Evolutionary conservation across 1,284 basidiomycete genomes (phyloP).

Genomic region (Malassezia brasiliensis): DNA sequence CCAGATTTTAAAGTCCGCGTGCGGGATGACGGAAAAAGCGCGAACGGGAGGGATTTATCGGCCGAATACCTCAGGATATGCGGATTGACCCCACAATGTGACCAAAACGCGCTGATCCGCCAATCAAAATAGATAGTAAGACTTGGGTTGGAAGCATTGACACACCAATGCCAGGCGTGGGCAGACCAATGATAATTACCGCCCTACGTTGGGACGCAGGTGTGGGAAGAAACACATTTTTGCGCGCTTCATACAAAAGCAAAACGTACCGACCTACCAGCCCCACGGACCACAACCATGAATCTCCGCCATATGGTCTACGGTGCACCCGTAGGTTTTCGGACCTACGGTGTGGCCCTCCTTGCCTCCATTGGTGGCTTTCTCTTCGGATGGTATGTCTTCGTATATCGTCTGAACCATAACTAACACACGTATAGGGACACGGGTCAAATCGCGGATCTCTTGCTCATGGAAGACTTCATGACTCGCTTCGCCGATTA

Average conservation of each 20-base stretch:
- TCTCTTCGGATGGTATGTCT: slow-evolving; percentile 55
- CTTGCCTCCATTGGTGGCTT: slow-evolving; percentile 69
- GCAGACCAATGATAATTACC: too few relatives aligned
- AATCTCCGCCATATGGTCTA: slow-evolving; percentile 3
- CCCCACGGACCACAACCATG: background rate
- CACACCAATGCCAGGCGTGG: too few relatives aligned
- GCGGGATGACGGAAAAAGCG: too few relatives aligned
- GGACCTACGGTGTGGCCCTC: slow-evolving; percentile 60
- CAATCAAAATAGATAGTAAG: too few relatives aligned
- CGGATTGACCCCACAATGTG: too few relatives aligned
- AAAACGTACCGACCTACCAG: background rate
- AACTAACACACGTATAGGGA: slow-evolving; percentile 45
- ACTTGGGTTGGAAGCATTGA: too few relatives aligned
- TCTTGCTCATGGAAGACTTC: slow-evolving; percentile 67
- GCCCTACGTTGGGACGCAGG: too few relatives aligned
- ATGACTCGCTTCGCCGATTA: slow-evolving; percentile 55
- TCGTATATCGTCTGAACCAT: background rate
- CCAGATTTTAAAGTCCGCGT: too few relatives aligned
- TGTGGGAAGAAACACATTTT: background rate
- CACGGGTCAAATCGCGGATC: slow-evolving; percentile 68
- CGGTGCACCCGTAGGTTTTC: slow-evolving; percentile 43
- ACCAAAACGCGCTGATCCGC: too few relatives aligned
- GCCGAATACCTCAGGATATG: too few relatives aligned
- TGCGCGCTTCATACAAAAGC: background rate
- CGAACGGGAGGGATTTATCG: too few relatives aligned